Conservation (phyloP, 495 filamentous ascomycete genomes). For the Annulohypoxylon bovei region DNA sequence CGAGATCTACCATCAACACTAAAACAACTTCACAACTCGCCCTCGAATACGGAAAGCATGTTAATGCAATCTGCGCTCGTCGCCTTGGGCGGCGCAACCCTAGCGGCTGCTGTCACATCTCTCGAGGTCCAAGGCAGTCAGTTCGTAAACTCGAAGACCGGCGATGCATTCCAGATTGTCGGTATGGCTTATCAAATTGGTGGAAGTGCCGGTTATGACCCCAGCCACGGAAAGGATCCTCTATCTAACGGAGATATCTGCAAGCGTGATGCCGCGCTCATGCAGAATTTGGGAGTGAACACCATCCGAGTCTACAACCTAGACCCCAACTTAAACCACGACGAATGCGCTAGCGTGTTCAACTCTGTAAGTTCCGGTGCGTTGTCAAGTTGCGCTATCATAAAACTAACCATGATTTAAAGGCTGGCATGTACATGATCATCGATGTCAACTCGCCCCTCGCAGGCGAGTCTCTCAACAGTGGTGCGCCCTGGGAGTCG, state of each 20-base stretch:
- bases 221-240: conserved; percentile 69
- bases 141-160: conserved; percentile 83
- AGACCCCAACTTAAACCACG: conserved; percentile 83
- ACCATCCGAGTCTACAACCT: conserved; percentile 95
- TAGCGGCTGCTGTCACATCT: conserved; percentile 73
- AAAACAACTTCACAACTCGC: neutral
- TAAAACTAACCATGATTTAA: conserved; percentile 1
- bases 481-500: conserved; percentile 70
- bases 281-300: conserved; percentile 87
- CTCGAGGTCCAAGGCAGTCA: conserved; percentile 78
- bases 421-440: conserved; percentile 67
- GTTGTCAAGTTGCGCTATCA: neutral
- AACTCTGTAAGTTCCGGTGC: conserved; percentile 72
- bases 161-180: conserved; percentile 85
- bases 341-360: conserved; percentile 90
- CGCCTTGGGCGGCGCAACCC: conserved; percentile 59
- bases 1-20: conserved; percentile 10
- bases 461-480: conserved; percentile 76
- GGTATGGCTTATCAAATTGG: conserved; percentile 96
- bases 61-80: conserved; percentile 54
- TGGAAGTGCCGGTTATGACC: conserved; percentile 81
- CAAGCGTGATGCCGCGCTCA: conserved; percentile 88
- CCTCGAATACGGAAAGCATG: conserved; percentile 29
- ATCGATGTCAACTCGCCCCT: conserved; percentile 95
- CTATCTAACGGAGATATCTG: conserved; percentile 79